phyloP scores from a whole-genome alignment of 257 asterid species.

The Nicotiana paniculata region DNA sequence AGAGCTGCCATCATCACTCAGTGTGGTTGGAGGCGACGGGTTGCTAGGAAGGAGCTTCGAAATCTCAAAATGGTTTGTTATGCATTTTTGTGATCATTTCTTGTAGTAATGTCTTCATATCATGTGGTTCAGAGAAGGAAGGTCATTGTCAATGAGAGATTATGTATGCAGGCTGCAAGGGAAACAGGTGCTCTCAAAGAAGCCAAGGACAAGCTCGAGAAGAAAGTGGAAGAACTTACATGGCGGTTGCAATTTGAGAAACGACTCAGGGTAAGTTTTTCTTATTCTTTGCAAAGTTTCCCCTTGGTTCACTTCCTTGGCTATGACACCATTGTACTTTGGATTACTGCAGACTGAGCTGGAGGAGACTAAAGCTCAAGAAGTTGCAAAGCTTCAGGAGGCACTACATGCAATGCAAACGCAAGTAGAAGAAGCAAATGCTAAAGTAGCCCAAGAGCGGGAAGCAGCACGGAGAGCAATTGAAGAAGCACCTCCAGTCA shows the following conservation, averaged over 20 bases:
- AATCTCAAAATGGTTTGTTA: conserved; percentile 69
- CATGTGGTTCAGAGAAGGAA: background rate
- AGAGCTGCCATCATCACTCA: conserved; percentile 80
- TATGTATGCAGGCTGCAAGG: conserved; percentile 65
- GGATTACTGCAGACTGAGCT: conserved; percentile 65
- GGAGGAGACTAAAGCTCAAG: conserved; percentile 96
- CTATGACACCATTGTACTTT: conserved; percentile 16
- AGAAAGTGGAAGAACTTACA: conserved; percentile 97
- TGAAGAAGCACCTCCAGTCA: conserved; percentile 95
- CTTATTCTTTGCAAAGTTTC: background rate
- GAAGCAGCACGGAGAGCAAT: conserved; percentile 92
- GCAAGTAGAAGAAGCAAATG: conserved; percentile 91
- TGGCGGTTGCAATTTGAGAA: conserved; percentile 99
- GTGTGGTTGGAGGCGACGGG: conserved; percentile 93
- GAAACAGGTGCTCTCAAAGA: conserved; percentile 96
- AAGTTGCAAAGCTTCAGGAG: conserved; percentile 77
- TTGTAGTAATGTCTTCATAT: background rate
- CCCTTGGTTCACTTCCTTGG: conserved; percentile 2
- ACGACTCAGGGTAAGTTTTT: conserved; percentile 66
- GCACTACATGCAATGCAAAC: conserved; percentile 62
- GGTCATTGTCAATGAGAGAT: background rate
- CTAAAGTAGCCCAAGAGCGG: conserved; percentile 66
- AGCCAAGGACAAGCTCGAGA: conserved; percentile 96
- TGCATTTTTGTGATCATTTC: background rate
- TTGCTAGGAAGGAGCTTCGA: conserved; percentile 92